Base-by-base conservation (phyloP, 1,284 basidiomycete genomes). In the Ceratobasidium sp. region DNA sequence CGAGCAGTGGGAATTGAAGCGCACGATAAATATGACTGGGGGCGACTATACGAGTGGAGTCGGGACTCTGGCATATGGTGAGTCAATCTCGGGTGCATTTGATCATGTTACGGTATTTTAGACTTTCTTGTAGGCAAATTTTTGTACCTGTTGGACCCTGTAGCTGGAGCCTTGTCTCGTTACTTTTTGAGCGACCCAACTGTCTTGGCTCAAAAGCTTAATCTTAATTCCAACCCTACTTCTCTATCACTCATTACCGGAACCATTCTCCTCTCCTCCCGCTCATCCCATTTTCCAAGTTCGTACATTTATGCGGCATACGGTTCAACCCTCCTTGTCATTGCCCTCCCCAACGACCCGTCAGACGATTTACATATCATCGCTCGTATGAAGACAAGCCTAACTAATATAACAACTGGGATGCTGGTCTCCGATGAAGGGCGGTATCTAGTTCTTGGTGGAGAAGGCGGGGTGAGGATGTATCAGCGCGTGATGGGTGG, bases 251-350 rank as follows among this genome's bases (percentile, higher is more conserved):
- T 13, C 17, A 20, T 7, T 12, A 4, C n/a, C 50, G 38, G 48
- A 13, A 54, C 48, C 15, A 46, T 68, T 15, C 48, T 68, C 2
- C 28, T 68, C 48, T 68, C 66, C n/a, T 68, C 50, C 23, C 50
- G 66, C 9, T 33, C 50, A 7, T 33, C 48, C 5, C 50, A 40
- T 20, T 68, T 68, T 46, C 66, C 66, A 6, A 33, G 23, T 4
- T 23, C 48, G 10, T 56, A 68, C 50, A 68, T 68, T 9, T 68
- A 68, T 40, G 66, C 66, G n/a, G n/a, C 66, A 2, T 12, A 26
- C 3, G 66, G 50, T 3, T n/a, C 54, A 12, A 54, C 15, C 3
- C 33, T 68, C 15, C 40, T 54, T 50, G 50, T 52, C n/a, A 68
- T 68, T 38, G 26, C 66, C 7, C 10, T 54, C 3, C 50, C 66